Evolutionary conservation across 2,329 filamentous ascomycete genomes (phyloP), one percentile per base, ranked within the genome.

Genomic region (Bipolaris gigantea): DNA sequence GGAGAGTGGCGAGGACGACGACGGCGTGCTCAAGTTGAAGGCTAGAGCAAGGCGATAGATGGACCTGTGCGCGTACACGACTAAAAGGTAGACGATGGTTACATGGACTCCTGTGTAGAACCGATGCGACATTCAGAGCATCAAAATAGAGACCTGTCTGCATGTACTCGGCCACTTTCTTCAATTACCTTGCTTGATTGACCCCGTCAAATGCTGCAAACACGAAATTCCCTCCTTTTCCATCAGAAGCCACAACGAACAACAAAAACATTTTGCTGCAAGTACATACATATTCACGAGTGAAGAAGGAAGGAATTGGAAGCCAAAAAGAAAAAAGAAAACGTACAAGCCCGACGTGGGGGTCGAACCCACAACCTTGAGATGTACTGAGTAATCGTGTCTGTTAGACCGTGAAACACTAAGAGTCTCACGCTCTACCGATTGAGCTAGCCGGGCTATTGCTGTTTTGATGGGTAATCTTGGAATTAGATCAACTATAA

Each of bases 341-440:
- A 34, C 19, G 21, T 25, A 40, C 38, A 44, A 44, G 42, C 42
- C 42, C 42, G 42, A 45, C 42, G 42, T 45, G 27, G 27, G 27
- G 27, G 27, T 30, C 27, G 27, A 30, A 30, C 27, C 27, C 27
- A 30, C 27, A 30, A 35, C 42, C 41, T 45, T 45, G 42, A 45
- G 42, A 45, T 45, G 23, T 40, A 23, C 38, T 23, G 25, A 45
- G 16, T 19, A 45, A 45, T 45, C 42, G 42, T 23, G 42, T 45
- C 42, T 45, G 19, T 35, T 45, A 45, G 42, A 19, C 16, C 42
- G 42, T 45, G 42, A 60, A 36, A 32, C 19, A 34, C 54, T 74
- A 73, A 74, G 72, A 74, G 72, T 73, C 71, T 73, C 66, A 74
- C 70, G 72, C 72, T 73, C 71, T 74, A 74, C 71, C 72, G 71